A percentile compares a stretch with the other conserved stretches of the same genome.
These are phyloP conservation scores for Paraphoma chrysanthemicola DNA, from an alignment of 2,329 filamentous ascomycete genomes.

Conservation along the genomic window DNA sequence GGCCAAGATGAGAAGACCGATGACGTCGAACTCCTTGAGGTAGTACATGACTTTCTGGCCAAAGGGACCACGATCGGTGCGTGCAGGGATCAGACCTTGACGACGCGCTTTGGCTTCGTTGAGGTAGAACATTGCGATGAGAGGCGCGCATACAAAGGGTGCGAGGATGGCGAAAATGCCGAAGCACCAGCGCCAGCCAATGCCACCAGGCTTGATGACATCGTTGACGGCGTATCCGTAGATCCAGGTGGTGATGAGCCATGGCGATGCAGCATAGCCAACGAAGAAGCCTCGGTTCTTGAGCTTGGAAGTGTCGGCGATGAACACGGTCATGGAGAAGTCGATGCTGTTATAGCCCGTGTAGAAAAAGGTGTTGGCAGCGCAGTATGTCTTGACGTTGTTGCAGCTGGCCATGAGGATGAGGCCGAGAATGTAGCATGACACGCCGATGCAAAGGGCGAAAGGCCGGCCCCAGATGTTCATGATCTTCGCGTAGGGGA, in stretches of 20 bases:
- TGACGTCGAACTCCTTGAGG: conserved; percentile 67
- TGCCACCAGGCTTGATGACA: conserved; percentile 55
- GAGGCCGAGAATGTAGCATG: conserved; percentile 49
- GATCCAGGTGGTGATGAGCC: conserved; percentile 41
- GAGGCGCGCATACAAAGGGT: conserved; percentile 65
- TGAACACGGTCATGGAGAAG: conserved; percentile 70
- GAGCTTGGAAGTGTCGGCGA: conserved; percentile 71
- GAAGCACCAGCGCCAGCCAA: conserved; percentile 71
- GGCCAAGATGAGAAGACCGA: conserved; percentile 68
- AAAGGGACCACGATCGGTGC: conserved; percentile 56
- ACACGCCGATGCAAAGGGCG: conserved; percentile 45
- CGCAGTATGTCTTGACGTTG: conserved; percentile 68
- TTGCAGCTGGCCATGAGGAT: conserved; percentile 73
- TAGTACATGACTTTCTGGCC: conserved; percentile 61
- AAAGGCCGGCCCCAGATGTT: conserved; percentile 52
- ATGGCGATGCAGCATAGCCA: conserved; percentile 51
- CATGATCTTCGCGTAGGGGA: conserved; percentile 53
- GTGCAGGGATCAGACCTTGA: conserved; percentile 57
- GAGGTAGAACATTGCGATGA: conserved; percentile 64
- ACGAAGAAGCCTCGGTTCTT: conserved; percentile 68
- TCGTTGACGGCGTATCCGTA: conserved; percentile 33
- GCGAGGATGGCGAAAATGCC: conserved; percentile 71
- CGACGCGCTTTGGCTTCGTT: conserved; percentile 68
- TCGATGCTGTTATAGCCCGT: conserved; percentile 67
- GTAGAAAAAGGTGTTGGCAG: conserved; percentile 71